Percentiles rank a stretch among this genome's conserved stretches.
phyloP scores from a whole-genome alignment of 1,284 basidiomycete genomes.

The Rhodotorula sp. region DNA sequence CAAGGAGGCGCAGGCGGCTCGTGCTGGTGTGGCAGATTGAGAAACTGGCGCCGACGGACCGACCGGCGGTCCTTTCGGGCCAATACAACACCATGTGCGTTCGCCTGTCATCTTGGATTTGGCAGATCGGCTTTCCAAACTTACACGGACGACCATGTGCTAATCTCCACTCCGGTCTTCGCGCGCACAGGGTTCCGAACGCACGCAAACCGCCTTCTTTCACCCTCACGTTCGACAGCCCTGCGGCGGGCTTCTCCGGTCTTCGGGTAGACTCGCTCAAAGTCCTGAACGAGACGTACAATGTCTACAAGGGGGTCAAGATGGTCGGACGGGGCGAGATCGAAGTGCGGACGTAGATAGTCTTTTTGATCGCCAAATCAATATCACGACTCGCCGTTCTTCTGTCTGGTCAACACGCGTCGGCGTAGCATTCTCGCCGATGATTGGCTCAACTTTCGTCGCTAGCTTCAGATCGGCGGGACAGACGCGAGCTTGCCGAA shows the following conservation, averaged over 20 bases:
- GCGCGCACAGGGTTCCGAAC: conserved; percentile 2
- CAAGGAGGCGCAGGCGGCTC: background rate
- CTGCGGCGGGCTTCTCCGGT: conserved; percentile 27
- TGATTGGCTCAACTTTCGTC: no score
- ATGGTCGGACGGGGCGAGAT: conserved; percentile 16
- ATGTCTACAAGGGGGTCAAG: conserved; percentile 38
- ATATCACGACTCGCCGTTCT: no score
- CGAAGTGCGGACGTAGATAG: conserved; percentile 19
- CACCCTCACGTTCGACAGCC: conserved; percentile 29
- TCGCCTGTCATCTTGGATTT: no score
- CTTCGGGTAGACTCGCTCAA: conserved; percentile 22
- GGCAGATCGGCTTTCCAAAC: no score
- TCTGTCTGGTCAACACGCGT: no score
- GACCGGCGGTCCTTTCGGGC: conserved; percentile 25
- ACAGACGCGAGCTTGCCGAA: no score
- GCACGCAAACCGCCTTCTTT: conserved; percentile 23
- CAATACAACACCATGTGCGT: conserved; percentile 24
- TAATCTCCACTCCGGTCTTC: no score
- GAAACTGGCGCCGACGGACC: conserved; percentile 19
- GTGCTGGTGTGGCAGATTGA: conserved; percentile 27
- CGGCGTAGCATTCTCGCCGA: no score
- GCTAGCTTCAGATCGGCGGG: no score
- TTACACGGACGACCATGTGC: no score
- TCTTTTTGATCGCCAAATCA: no score
- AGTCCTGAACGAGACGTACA: conserved; percentile 20